Evolutionary conservation across 495 filamentous ascomycete genomes (phyloP).

Genomic region (Penicillium taxi): DNA sequence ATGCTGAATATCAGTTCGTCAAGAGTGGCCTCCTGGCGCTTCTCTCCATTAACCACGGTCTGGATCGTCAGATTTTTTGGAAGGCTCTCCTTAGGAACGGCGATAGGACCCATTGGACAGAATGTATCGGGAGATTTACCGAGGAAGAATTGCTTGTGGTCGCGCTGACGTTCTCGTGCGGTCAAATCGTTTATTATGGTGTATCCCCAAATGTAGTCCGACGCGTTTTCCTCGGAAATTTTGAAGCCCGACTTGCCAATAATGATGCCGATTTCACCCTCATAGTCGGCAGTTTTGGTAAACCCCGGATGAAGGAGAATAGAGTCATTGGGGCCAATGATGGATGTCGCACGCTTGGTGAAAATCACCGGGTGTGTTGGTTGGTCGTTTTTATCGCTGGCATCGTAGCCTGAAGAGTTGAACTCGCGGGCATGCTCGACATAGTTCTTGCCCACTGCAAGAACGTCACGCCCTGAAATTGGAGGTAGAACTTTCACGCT

Average conservation of each 20-base stretch:
- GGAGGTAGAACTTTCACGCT: conserved; percentile 39
- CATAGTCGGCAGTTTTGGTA: conserved; percentile 46
- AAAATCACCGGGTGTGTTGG: conserved; percentile 44
- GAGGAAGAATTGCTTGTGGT: conserved; percentile 52
- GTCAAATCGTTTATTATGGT: conserved; percentile 52
- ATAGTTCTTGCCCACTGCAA: conserved; percentile 51
- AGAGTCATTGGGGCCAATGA: conserved; percentile 40
- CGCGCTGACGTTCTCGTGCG: conserved; percentile 47
- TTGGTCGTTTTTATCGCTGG: conserved; percentile 34
- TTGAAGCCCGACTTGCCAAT: conserved; percentile 43
- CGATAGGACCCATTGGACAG: conserved; percentile 49
- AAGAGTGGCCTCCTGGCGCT: conserved; percentile 57
- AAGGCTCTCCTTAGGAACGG: conserved; percentile 39
- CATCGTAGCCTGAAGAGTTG: conserved; percentile 44
- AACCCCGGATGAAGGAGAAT: conserved; percentile 43
- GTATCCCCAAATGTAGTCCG: conserved; percentile 49
- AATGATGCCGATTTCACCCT: conserved; percentile 52
- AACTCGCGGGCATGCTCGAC: conserved; percentile 44
- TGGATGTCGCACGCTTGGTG: conserved; percentile 47
- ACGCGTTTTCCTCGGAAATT: conserved; percentile 38
- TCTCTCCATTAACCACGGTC: conserved; percentile 57
- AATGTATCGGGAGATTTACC: conserved; percentile 49
- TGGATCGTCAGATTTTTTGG: conserved; percentile 51
- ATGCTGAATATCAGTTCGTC: conserved; percentile 65
- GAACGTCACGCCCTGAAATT: conserved; percentile 43